Base-by-base conservation (phyloP, 768 basidiomycete genomes). In the Calocybe indica region DNA sequence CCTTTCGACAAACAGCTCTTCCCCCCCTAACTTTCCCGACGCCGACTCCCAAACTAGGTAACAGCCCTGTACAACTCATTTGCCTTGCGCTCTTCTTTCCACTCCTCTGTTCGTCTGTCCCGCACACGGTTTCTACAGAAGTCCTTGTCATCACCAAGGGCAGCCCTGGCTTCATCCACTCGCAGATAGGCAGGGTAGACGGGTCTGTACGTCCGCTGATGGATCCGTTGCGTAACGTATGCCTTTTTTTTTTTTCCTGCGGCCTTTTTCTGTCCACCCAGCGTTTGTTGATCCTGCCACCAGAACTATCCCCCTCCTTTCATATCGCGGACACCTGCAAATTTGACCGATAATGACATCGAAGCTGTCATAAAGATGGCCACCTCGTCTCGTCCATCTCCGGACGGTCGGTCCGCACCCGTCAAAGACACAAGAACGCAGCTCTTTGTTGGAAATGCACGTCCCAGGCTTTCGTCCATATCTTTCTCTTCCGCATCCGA, bases 371-470 rank as follows among this genome's bases (percentile, higher is more conserved):
- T 96, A 52, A 88, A 89, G 61, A 79, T 85, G 66, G 92, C 92
- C n/a, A 94, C 89, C 51, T 80, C 88, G 6, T 71, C 81, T 5
- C 71, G 78, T n/a, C 62, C 76, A 3, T 62, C 78, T 1, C 57
- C 69, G 14, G 79, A 82, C 55, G 68, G 72, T 40, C 66, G 77
- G 46, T 39, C 62, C 1, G 58, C 55, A 40, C 80, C 80, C 0
- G 68, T 78, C 35, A 78, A 81, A 46, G 95, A 99, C 64, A 95
- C 92, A 4, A 77, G 95, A 45, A 93, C 94, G 0, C 94, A 97
- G 68, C 76, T 99, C 6, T 98, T 95, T 59, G 89, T 98, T 22
- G 93, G 92, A 52, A 99, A 99, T 66, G 92, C 94, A 66, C 52
- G 86, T 50, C 35, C 11, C 35, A 31, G 30, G 39, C 36, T 40